phyloP scores from a whole-genome alignment of 2,329 filamentous ascomycete species.

The Alternaria ethzedia region DNA sequence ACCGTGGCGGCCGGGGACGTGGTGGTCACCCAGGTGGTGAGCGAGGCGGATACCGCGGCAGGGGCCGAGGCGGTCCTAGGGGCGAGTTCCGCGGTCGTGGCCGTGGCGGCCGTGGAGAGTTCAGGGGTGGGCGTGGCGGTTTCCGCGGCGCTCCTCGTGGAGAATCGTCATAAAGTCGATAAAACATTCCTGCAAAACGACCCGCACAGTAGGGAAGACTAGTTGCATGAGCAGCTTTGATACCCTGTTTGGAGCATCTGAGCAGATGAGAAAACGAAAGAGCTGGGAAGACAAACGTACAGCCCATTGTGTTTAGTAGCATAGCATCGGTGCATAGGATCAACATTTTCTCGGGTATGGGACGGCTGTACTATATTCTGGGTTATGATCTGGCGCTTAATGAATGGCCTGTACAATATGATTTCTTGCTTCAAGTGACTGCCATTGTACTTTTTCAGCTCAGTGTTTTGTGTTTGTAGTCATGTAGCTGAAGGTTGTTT shows the following conservation, averaged over 20 bases:
- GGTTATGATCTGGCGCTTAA: constrained; percentile 31
- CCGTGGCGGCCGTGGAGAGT: constrained; percentile 52
- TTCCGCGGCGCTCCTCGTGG: constrained; percentile 41
- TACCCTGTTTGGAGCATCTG: constrained; percentile 31
- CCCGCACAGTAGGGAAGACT: neutral
- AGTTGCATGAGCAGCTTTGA: constrained; percentile 1
- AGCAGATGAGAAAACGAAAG: constrained; percentile 26
- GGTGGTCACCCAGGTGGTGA: constrained; percentile 51
- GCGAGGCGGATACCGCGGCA: constrained; percentile 62
- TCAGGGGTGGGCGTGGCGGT: constrained; percentile 52
- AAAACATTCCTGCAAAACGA: constrained; percentile 6
- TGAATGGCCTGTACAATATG: constrained; percentile 30
- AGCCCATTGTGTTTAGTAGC: constrained; percentile 43
- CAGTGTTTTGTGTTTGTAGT: neutral
- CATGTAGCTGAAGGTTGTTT: neutral
- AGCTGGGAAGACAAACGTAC: constrained; percentile 37
- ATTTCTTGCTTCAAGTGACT: neutral
- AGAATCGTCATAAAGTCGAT: constrained; percentile 28
- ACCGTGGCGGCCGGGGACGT: constrained; percentile 58
- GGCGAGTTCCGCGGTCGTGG: constrained; percentile 50
- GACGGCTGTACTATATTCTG: constrained; percentile 41
- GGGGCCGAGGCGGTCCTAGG: constrained; percentile 54
- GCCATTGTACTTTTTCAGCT: neutral
- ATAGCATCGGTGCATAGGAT: constrained; percentile 49
- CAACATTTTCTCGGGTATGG: constrained; percentile 28